Evolutionary conservation across 2,329 filamentous ascomycete species (phyloP).

Genomic region (Pezizomycotina sp.): DNA sequence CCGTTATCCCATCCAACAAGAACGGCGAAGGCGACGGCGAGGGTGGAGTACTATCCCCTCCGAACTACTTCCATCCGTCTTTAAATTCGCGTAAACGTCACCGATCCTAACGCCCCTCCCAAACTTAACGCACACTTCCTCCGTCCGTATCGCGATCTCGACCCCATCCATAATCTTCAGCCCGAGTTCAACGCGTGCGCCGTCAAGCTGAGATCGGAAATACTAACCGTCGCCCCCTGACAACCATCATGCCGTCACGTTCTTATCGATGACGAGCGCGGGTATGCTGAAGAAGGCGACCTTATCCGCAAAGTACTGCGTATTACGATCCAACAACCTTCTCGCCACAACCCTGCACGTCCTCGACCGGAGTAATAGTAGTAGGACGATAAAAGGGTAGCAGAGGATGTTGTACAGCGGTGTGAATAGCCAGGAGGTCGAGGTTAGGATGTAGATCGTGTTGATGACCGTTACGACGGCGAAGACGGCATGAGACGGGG

Average conservation of each 20-base stretch:
- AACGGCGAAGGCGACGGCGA: no score
- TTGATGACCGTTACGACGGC: no score
- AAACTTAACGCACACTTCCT: constrained; percentile 35
- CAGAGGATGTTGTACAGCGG: no score
- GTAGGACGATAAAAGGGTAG: no score
- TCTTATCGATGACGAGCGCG: constrained; percentile 39
- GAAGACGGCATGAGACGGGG: no score
- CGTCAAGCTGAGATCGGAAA: constrained; percentile 36
- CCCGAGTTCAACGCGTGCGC: constrained; percentile 39
- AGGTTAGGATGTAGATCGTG: no score
- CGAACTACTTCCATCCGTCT: no score
- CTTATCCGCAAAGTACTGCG: constrained; percentile 18
- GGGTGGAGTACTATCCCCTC: no score
- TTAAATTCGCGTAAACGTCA: constrained; percentile 39
- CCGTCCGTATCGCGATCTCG: constrained; percentile 37
- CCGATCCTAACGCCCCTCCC: constrained; percentile 37
- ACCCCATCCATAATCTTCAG: constrained; percentile 38
- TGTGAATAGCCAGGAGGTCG: no score
- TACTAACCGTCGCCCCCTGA: constrained; percentile 38
- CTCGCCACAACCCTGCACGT: no score
- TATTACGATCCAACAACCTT: constrained; percentile 9
- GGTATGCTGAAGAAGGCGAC: constrained; percentile 26
- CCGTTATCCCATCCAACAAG: no score
- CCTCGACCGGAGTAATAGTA: no score
- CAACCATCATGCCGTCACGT: constrained; percentile 37